Base-by-base conservation (phyloP, 495 filamentous ascomycete genomes). In the Penicillium pulvis region DNA sequence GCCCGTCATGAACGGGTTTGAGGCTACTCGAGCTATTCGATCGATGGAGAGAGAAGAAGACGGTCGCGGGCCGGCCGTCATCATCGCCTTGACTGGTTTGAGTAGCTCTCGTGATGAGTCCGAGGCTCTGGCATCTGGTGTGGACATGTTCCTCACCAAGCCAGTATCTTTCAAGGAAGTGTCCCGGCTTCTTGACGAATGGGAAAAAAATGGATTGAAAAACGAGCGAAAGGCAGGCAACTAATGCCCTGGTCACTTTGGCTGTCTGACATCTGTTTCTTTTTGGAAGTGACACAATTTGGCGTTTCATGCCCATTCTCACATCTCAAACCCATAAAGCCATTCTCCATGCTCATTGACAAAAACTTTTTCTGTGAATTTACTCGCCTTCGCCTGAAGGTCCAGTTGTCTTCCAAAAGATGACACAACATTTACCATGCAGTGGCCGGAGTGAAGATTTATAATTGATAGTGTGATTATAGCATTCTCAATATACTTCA, bases 1-100 rank as follows among this genome's bases (percentile, higher is more conserved):
- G 90, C 89, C 90, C 0, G 73, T 91, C 0, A 87, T 91, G 79
- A 85, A 89, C 55, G 88, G 88, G 8, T 82, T 90, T n/a, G 87
- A 89, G 66, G 83, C 88, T 10, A 89, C 88, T 11, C 80, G 84
- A 4, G 79, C 81, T 10, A 90, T 91, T 55, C 80, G 88, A 9
- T 72, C 78, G 17, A 75, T 88, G 43, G 89, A 92, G 68, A 73
- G 68, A 52, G 77, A 80, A 43, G 64, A 65, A 17, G 69, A 70
- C 30, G 62, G 63, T 45, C 59, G 59, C 31, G 58, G 58, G 14
- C 76, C 79, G 0, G 79, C 81, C 19, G 80, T 80, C 41, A 85
- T 92, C 52, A 86, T 92, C 48, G 87, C 89, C 1, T 71, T 91
- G 33, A 91, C 89, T 0, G 89, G 89, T 0, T 71, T 91, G 10